A percentile compares a stretch with the other conserved stretches of the same genome.
phyloP scores from a whole-genome alignment of 2,329 filamentous ascomycete genomes.

The Elsinoe australis region DNA sequence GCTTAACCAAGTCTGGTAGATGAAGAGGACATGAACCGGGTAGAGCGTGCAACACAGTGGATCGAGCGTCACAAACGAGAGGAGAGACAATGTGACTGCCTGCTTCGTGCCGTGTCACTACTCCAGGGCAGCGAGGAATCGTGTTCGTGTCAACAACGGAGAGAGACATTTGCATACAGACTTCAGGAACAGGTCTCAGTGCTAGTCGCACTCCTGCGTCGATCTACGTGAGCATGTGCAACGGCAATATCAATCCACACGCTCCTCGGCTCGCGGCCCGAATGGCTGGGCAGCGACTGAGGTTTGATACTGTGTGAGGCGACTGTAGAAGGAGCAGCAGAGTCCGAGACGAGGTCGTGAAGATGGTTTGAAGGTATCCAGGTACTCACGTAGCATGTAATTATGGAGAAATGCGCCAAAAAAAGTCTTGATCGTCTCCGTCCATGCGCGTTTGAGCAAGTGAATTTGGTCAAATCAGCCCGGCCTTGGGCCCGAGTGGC shows the following conservation, averaged over 20 bases:
- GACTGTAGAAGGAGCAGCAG: background rate
- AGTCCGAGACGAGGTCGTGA: background rate
- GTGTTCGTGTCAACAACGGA: background rate
- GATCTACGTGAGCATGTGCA: slow-evolving; percentile 3
- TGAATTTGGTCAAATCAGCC: no score
- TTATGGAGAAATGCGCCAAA: no score
- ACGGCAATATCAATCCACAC: slow-evolving; percentile 14
- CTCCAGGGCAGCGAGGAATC: background rate
- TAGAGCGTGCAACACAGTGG: slow-evolving; percentile 3
- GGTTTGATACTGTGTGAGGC: background rate
- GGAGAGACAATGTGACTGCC: background rate
- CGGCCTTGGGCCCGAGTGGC: no score
- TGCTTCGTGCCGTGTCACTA: background rate
- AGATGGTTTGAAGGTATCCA: no score
- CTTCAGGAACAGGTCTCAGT: slow-evolving; percentile 15
- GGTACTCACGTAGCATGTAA: no score
- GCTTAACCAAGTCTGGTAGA: slow-evolving; percentile 13
- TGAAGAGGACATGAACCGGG: slow-evolving; percentile 11
- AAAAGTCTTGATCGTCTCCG: no score
- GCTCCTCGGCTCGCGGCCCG: background rate
- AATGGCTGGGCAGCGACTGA: background rate
- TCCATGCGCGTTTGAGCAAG: no score
- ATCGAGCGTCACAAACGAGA: slow-evolving; percentile 4
- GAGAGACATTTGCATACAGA: background rate
- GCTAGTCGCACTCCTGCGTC: slow-evolving; percentile 8